Evolutionary conservation across 2,329 filamentous ascomycete species (phyloP).

Genomic region (Hypoxylon sp.): DNA sequence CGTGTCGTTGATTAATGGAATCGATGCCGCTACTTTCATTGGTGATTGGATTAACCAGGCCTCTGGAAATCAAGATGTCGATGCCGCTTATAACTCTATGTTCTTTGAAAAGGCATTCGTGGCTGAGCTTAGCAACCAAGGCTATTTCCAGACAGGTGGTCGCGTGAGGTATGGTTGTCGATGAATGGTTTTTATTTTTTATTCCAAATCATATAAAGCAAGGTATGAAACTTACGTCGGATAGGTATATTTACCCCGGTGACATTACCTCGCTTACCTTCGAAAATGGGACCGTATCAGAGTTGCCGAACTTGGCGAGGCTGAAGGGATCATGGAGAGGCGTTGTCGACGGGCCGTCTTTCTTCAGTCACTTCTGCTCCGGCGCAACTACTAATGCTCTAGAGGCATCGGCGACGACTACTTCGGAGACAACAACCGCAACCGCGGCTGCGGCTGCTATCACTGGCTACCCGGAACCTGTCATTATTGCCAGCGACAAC

Average conservation of each 20-base stretch:
- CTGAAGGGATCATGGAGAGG: conserved; percentile 52
- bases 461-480: conserved; percentile 45
- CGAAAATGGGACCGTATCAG: conserved; percentile 53
- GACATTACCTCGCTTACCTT: conserved; percentile 55
- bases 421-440: conserved; percentile 10
- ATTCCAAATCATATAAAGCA: too few species aligned
- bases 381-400: conserved; percentile 31
- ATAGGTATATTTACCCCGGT: conserved; percentile 54
- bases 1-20: conserved; percentile 49
- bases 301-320: conserved; percentile 51
- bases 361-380: conserved; percentile 47
- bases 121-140: conserved; percentile 49
- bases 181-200: background rate
- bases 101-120: conserved; percentile 53
- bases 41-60: conserved; percentile 49
- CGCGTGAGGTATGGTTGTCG: conserved; percentile 44
- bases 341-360: conserved; percentile 50
- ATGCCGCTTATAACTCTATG: conserved; percentile 57
- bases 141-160: conserved; percentile 54
- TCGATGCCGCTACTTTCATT: conserved; percentile 47
- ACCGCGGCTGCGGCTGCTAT: conserved; percentile 10
- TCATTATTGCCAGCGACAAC: conserved; percentile 48
- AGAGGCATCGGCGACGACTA: conserved; percentile 20
- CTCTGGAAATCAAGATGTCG: conserved; percentile 54
- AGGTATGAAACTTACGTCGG: conserved; percentile 20